A percentile compares a stretch with the other conserved stretches of the same genome.
These are phyloP conservation scores for Carex arenaria DNA, from an alignment of 202 grass and related monocot species.

Conservation along the genomic window DNA sequence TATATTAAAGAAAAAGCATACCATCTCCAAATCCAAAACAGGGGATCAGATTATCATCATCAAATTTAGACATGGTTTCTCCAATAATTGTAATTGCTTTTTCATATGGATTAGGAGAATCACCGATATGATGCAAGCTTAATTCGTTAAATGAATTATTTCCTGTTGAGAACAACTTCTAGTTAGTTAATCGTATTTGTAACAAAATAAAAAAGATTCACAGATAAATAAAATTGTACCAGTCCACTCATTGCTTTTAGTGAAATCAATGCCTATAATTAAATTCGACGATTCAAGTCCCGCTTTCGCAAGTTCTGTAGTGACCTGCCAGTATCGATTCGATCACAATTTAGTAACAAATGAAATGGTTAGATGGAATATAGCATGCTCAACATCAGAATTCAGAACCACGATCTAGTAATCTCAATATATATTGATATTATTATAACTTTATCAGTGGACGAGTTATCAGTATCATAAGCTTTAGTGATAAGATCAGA, in stretches of 20 bases:
- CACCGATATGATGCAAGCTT: conserved; percentile 36
- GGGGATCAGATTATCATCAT: conserved; percentile 44
- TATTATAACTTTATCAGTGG: not conserved
- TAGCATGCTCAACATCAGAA: not conserved
- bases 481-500: too few species aligned
- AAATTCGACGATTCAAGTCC: conserved; percentile 47
- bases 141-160: conserved; percentile 31
- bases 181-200: not conserved
- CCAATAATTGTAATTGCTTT: conserved; percentile 37
- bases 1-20: not conserved
- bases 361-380: not conserved
- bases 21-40: conserved; percentile 47
- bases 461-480: too few species aligned
- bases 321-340: conserved; percentile 13
- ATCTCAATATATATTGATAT: not conserved
- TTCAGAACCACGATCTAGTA: too few species aligned
- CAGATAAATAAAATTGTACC: not conserved
- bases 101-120: conserved; percentile 35
- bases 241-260: conserved; percentile 49
- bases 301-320: conserved; percentile 22
- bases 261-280: conserved; percentile 45
- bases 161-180: conserved; percentile 17
- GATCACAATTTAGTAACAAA: not conserved
- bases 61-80: conserved; percentile 37
- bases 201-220: not conserved